phyloP scores from a whole-genome alignment of 352 stramenopile species.

The Blastocystis sp. region DNA sequence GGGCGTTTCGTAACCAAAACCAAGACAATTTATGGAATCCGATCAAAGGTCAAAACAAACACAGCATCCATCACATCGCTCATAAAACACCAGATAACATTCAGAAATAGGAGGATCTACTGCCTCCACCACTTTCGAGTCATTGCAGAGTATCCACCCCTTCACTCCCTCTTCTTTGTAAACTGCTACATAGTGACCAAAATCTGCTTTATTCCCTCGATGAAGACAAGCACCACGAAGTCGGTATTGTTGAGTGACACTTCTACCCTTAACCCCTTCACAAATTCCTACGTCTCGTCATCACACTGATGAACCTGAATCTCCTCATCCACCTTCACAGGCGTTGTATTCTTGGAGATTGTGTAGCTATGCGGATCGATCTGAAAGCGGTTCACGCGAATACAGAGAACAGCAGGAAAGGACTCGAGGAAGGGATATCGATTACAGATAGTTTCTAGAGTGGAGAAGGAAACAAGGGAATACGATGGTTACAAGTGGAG shows the following conservation, averaged over 20 bases:
- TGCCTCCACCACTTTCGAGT: slow-evolving; percentile 17
- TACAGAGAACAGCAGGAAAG: neutral
- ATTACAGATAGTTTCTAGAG: neutral
- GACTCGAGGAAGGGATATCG: neutral
- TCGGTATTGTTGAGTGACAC: neutral
- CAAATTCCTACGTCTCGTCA: neutral
- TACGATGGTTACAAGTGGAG: neutral
- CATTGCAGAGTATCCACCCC: slow-evolving; percentile 52
- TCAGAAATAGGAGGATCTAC: slow-evolving; percentile 6
- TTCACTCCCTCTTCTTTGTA: slow-evolving; percentile 38
- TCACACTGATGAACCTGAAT: neutral
- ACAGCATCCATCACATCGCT: neutral
- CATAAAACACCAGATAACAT: slow-evolving; percentile 53
- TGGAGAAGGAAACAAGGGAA: too few species aligned
- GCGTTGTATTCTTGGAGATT: neutral
- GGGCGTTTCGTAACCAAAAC: neutral
- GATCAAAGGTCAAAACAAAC: slow-evolving; percentile 28
- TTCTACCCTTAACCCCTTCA: neutral
- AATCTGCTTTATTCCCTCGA: slow-evolving; percentile 43
- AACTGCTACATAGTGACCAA: slow-evolving; percentile 47
- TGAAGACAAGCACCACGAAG: slow-evolving; percentile 17
- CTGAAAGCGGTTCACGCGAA: slow-evolving; percentile 44
- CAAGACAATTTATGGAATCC: neutral
- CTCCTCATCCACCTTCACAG: slow-evolving; percentile 23
- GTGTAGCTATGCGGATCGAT: too few species aligned